These are phyloP conservation scores for Dioscorea zingiberensis DNA, from an alignment of 106 monocot species.

Conservation along the genomic window DNA sequence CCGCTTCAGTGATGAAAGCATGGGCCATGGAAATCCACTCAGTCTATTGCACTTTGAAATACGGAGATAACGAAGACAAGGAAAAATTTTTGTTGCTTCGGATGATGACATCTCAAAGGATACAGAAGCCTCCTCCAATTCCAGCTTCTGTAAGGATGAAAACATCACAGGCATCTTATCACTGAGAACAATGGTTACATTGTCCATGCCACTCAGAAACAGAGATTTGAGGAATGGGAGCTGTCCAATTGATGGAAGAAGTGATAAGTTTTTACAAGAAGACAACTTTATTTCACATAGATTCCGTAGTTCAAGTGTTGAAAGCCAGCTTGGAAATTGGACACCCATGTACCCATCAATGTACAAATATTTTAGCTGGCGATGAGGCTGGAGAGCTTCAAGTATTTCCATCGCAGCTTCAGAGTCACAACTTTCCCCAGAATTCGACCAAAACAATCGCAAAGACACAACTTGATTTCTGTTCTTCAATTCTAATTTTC, in stretches of 20 bases:
- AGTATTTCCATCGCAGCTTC: neutral
- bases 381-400: conserved; percentile 2
- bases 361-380: neutral
- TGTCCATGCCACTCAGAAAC: neutral
- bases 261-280: neutral
- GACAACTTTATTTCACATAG: neutral
- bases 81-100: neutral
- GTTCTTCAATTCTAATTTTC: neutral
- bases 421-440: neutral
- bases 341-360: neutral
- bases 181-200: neutral
- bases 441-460: neutral
- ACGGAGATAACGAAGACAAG: neutral
- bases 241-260: neutral
- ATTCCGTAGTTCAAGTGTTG: neutral
- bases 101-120: neutral
- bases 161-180: neutral
- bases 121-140: neutral
- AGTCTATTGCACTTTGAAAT: neutral
- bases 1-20: too few species aligned
- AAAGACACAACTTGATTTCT: neutral
- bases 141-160: conserved; percentile 3
- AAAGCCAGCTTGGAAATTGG: neutral
- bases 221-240: neutral
- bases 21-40: too few species aligned